Percentiles rank a stretch among this genome's conserved stretches.
Conservation (phyloP, 2,329 filamentous ascomycete species). For the Trichoderma sp. region DNA sequence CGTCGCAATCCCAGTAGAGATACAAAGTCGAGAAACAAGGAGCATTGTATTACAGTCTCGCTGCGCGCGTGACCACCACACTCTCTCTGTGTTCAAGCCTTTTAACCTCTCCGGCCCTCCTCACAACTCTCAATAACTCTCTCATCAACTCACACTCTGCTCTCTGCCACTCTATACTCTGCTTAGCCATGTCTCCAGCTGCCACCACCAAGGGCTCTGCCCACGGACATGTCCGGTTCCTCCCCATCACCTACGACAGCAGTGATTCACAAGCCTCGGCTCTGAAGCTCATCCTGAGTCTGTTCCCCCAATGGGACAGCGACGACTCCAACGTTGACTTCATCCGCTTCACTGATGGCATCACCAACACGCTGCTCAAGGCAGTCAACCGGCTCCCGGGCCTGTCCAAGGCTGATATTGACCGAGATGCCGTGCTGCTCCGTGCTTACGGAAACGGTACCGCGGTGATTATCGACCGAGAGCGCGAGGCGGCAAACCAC, state of each 20-base stretch:
- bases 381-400: slow-evolving; percentile 66
- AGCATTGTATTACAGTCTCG: not conserved
- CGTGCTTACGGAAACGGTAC: slow-evolving; percentile 94
- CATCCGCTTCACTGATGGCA: slow-evolving; percentile 91
- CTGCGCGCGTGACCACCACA: not conserved
- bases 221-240: slow-evolving; percentile 53
- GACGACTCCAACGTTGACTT: slow-evolving; percentile 75
- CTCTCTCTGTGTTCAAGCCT: not conserved
- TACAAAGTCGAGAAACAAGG: not conserved
- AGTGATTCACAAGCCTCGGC: slow-evolving; percentile 76
- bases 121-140: not conserved
- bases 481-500: slow-evolving; percentile 77
- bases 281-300: slow-evolving; percentile 69
- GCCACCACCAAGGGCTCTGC: slow-evolving; percentile 29
- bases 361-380: slow-evolving; percentile 90
- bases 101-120: not conserved
- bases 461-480: slow-evolving; percentile 91
- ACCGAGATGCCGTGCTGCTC: slow-evolving; percentile 81
- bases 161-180: not conserved
- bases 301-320: slow-evolving; percentile 79
- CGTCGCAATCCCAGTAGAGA: slow-evolving; percentile 2
- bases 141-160: not conserved
- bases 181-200: slow-evolving; percentile 35
- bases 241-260: slow-evolving; percentile 76
- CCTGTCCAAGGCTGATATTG: slow-evolving; percentile 67